Conservation (phyloP, 179 eudicot species). For the Camellia oleifera region DNA sequence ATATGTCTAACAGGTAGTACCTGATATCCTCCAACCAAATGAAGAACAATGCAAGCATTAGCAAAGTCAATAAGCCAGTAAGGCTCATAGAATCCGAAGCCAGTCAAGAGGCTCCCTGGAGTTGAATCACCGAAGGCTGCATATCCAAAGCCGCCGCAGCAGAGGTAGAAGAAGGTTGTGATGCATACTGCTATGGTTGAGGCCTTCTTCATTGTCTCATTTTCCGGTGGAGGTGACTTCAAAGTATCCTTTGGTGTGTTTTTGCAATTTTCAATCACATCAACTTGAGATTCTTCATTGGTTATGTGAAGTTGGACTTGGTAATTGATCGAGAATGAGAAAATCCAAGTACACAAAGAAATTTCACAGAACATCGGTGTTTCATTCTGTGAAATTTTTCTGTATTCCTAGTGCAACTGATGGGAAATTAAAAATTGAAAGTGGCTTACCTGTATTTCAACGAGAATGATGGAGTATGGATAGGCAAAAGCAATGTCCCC, state of each 20-base stretch:
- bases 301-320: neutral
- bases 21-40: constrained; percentile 42
- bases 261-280: neutral
- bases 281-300: neutral
- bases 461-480: constrained; percentile 14
- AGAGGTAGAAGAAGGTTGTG: constrained; percentile 32
- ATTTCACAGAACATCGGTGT: too few relatives aligned
- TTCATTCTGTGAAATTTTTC: too few relatives aligned
- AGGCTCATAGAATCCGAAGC: constrained; percentile 40
- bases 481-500: constrained; percentile 25
- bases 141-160: constrained; percentile 38
- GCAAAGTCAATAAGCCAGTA: constrained; percentile 38
- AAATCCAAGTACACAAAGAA: too few relatives aligned
- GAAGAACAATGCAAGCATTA: constrained; percentile 34
- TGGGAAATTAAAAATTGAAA: neutral
- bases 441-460: constrained; percentile 19
- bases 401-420: too few relatives aligned
- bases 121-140: constrained; percentile 35
- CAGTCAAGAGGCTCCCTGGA: constrained; percentile 36
- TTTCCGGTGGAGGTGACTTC: constrained; percentile 30
- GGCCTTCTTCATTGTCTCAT: constrained; percentile 35
- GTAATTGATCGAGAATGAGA: too few relatives aligned
- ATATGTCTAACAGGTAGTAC: neutral
- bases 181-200: constrained; percentile 22
- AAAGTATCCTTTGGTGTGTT: constrained; percentile 28